These are phyloP conservation scores for Fusarium sp. DNA, from an alignment of 2,329 filamentous ascomycete genomes.

Conservation along the genomic window DNA sequence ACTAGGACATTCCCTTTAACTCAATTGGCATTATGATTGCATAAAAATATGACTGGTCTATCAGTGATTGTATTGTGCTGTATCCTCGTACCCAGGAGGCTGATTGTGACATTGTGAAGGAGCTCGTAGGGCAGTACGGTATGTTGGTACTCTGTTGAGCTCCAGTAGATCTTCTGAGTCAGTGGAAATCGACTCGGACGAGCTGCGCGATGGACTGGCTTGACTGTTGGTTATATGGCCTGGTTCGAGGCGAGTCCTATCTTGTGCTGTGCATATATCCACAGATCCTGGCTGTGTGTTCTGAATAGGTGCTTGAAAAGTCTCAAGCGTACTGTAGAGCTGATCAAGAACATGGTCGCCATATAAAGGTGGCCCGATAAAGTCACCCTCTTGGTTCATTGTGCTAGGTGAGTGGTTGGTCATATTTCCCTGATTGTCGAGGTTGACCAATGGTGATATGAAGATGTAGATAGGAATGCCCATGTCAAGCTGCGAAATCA, in stretches of 20 bases:
- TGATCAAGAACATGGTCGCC: conserved; percentile 91
- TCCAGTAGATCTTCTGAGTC: conserved; percentile 71
- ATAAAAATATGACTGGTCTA: background rate
- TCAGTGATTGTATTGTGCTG: conserved; percentile 38
- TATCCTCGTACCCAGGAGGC: conserved; percentile 74
- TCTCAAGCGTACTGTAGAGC: conserved; percentile 87
- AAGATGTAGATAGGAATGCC: conserved; percentile 91
- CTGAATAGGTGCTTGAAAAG: conserved; percentile 77
- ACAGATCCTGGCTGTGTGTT: conserved; percentile 68
- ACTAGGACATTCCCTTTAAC: fast-evolving
- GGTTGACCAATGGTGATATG: conserved; percentile 89
- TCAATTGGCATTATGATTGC: background rate
- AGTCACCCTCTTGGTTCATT: conserved; percentile 64
- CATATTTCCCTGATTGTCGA: conserved; percentile 86
- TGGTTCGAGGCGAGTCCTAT: too few relatives aligned
- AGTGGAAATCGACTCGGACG: conserved; percentile 63
- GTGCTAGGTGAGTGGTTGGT: conserved; percentile 64
- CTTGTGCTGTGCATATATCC: conserved; percentile 68
- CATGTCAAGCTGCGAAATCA: conserved; percentile 73
- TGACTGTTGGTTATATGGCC: conserved; percentile 47
- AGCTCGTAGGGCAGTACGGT: conserved; percentile 76
- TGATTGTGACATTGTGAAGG: conserved; percentile 65
- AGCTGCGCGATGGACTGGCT: conserved; percentile 59
- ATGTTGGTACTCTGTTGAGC: conserved; percentile 79
- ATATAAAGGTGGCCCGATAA: conserved; percentile 86